phyloP scores from a whole-genome alignment of 345 rosid species.

The Pistacia atlantica region DNA sequence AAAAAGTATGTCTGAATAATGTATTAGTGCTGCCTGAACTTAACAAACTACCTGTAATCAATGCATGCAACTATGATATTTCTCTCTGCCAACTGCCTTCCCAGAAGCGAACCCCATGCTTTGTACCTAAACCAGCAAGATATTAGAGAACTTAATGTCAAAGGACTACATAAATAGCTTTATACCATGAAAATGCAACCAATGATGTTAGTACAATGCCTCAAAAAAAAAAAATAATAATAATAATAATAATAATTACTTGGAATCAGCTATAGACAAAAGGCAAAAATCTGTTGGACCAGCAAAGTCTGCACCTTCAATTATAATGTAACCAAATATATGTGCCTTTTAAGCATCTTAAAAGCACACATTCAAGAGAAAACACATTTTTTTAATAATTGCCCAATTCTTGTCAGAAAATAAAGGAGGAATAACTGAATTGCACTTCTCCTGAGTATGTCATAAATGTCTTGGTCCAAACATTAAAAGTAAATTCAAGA shows the following conservation, averaged over 20 bases:
- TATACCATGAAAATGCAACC: neutral
- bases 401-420: constrained; percentile 6
- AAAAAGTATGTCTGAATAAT: constrained; percentile 3
- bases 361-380: neutral
- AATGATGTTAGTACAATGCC: neutral
- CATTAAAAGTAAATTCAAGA: neutral
- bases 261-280: neutral
- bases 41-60: constrained; percentile 74
- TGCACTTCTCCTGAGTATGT: neutral
- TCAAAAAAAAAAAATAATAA: neutral
- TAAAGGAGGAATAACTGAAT: neutral
- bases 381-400: neutral
- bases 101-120: constrained; percentile 99
- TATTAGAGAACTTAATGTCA: constrained; percentile 17
- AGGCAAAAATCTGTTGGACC: neutral
- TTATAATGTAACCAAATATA: no score
- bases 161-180: constrained; percentile 17
- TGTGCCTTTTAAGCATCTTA: neutral
- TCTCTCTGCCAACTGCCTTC: constrained; percentile 90
- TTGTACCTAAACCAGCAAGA: constrained; percentile 67
- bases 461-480: neutral
- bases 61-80: constrained; percentile 92
- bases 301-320: no score
- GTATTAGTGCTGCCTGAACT: constrained; percentile 12
- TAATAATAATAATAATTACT: neutral